These are phyloP conservation scores for Wickerhamomyces rabaulensis DNA, from an alignment of 805 yeast genomes.

Conservation along the genomic window DNA sequence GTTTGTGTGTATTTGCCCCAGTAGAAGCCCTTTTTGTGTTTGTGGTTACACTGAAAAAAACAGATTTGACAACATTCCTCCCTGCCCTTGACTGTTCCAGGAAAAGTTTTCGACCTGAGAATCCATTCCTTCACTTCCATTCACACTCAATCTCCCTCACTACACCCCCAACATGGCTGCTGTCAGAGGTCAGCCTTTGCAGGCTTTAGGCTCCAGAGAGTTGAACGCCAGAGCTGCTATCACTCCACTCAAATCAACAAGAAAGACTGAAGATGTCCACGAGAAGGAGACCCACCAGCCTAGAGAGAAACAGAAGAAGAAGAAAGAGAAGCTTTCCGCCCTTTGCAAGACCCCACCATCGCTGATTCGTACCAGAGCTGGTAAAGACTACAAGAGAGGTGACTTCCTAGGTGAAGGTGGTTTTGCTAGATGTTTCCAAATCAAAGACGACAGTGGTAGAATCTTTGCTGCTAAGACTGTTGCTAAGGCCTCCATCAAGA, in stretches of 20 bases:
- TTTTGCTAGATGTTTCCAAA: constrained; percentile 96
- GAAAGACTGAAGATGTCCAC: constrained; percentile 18
- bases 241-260: constrained; percentile 26
- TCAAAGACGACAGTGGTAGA: constrained; percentile 83
- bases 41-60: neutral
- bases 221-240: constrained; percentile 27
- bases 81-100: neutral
- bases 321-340: constrained; percentile 84
- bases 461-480: constrained; percentile 96
- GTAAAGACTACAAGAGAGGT: constrained; percentile 88
- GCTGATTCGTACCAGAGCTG: constrained; percentile 78
- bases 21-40: neutral
- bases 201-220: constrained; percentile 31
- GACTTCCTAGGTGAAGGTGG: constrained; percentile 96
- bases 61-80: neutral
- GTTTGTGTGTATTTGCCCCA: neutral
- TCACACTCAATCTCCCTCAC: neutral
- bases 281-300: constrained; percentile 17
- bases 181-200: constrained; percentile 34
- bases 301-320: constrained; percentile 47
- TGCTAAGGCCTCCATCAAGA: constrained; percentile 89
- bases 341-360: constrained; percentile 97
- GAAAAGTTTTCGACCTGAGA: neutral
- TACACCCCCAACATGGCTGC: constrained; percentile 22
- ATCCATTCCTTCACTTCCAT: neutral